These are phyloP conservation scores for Suillus subluteus DNA, from an alignment of 768 basidiomycete genomes.

Conservation along the genomic window DNA sequence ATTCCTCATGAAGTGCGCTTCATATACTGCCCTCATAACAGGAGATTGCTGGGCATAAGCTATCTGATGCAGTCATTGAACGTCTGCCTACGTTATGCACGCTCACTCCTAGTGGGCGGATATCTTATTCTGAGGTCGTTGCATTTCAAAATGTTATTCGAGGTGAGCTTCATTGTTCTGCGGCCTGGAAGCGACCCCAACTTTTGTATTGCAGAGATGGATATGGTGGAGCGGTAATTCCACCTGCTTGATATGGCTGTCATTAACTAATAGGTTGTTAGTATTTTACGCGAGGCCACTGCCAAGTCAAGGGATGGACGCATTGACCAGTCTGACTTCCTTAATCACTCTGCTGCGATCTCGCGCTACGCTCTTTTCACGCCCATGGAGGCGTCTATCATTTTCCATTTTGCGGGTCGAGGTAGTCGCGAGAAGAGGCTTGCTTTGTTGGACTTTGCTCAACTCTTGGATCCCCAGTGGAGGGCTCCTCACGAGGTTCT, in stretches of 20 bases:
- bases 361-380: constrained; percentile 96
- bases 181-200: constrained; percentile 9
- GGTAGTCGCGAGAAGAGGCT: constrained; percentile 73
- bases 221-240: constrained; percentile 84
- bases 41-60: constrained; percentile 97
- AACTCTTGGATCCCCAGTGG: constrained; percentile 91
- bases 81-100: constrained; percentile 91
- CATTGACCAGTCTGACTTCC: constrained; percentile 94
- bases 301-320: constrained; percentile 92
- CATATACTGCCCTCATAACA: constrained; percentile 31
- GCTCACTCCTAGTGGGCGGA: constrained; percentile 83
- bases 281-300: constrained; percentile 89
- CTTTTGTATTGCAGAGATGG: constrained; percentile 67
- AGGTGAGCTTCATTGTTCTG: constrained; percentile 51
- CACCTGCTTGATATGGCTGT: constrained; percentile 5
- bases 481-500: constrained; percentile 63
- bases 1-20: neutral
- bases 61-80: constrained; percentile 92
- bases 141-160: constrained; percentile 97
- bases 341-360: constrained; percentile 82
- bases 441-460: constrained; percentile 88
- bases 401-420: constrained; percentile 96
- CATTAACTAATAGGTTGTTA: constrained; percentile 29
- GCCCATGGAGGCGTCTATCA: constrained; percentile 97
- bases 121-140: constrained; percentile 95